These are phyloP conservation scores for Fusarium lyarnte DNA, from an alignment of 2,329 filamentous ascomycete genomes.

Conservation along the genomic window DNA sequence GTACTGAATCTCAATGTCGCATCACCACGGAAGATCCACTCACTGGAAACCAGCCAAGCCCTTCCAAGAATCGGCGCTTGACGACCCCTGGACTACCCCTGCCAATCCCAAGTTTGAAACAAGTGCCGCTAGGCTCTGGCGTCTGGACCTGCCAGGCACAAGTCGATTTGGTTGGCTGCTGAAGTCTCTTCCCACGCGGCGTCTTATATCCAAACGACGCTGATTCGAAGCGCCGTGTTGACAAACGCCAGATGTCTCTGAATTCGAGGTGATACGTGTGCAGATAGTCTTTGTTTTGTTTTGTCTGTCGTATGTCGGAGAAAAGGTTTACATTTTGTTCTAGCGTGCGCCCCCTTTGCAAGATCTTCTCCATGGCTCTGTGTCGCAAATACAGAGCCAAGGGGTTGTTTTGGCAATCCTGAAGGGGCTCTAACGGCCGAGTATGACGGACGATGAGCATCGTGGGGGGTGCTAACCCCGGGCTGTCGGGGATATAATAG, in stretches of 20 bases:
- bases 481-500: constrained; percentile 27
- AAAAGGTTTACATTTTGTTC: constrained; percentile 16
- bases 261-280: constrained; percentile 5
- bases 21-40: constrained; percentile 29
- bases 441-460: constrained; percentile 27
- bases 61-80: constrained; percentile 32
- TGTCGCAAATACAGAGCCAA: constrained; percentile 15
- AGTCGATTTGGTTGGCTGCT: constrained; percentile 30
- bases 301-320: constrained; percentile 1
- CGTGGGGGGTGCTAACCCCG: constrained; percentile 27
- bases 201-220: constrained; percentile 15
- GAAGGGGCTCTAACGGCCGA: constrained; percentile 35
- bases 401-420: constrained; percentile 38
- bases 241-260: constrained; percentile 8
- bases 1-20: constrained; percentile 24
- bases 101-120: constrained; percentile 34
- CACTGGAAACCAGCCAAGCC: constrained; percentile 36
- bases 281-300: constrained; percentile 3
- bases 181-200: constrained; percentile 10
- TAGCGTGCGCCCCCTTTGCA: neutral
- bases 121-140: constrained; percentile 25
- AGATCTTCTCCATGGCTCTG: constrained; percentile 1
- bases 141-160: constrained; percentile 32
- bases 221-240: constrained; percentile 29
- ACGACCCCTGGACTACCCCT: constrained; percentile 26